These are phyloP conservation scores for Phytophthora ohioensis DNA, from an alignment of 352 stramenopile species.

Conservation along the genomic window DNA sequence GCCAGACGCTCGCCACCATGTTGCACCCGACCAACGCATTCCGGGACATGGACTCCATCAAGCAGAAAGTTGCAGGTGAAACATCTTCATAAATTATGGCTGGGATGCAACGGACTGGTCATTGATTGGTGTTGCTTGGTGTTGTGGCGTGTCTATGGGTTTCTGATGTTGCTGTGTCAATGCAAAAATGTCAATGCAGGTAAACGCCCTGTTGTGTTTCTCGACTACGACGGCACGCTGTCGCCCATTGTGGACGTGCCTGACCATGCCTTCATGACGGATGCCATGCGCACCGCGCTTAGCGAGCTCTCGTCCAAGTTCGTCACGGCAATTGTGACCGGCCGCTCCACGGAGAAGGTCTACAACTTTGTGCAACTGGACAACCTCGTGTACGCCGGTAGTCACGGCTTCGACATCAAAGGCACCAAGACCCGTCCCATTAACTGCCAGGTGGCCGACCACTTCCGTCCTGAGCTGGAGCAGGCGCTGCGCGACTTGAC, in stretches of 20 bases:
- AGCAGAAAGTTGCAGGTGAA: conserved; percentile 59
- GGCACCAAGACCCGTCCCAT: conserved; percentile 63
- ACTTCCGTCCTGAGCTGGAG: conserved; percentile 61
- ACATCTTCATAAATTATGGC: no score
- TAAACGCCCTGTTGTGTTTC: conserved; percentile 74
- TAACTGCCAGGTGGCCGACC: conserved; percentile 63
- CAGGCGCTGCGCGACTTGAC: conserved; percentile 48
- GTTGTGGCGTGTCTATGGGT: conserved; percentile 21
- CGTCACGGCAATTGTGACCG: conserved; percentile 79
- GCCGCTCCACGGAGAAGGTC: conserved; percentile 78
- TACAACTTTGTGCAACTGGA: conserved; percentile 82
- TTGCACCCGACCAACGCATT: conserved; percentile 70
- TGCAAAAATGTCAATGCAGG: conserved; percentile 36
- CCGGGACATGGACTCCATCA: conserved; percentile 62
- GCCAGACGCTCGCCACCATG: conserved; percentile 27
- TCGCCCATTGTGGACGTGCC: conserved; percentile 84
- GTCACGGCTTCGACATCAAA: conserved; percentile 86
- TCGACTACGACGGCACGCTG: conserved; percentile 83
- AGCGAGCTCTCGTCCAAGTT: conserved; percentile 71
- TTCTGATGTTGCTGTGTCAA: conserved; percentile 31
- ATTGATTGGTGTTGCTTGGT: conserved; percentile 19
- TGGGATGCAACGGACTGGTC: not conserved
- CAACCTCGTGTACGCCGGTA: conserved; percentile 83
- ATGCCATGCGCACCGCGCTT: conserved; percentile 67
- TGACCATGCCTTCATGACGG: conserved; percentile 71